A percentile compares a stretch with the other conserved stretches of the same genome.
These are phyloP conservation scores for Leptomonas pyrrhocoris DNA, from an alignment of 208 protist genomes.

Conservation along the genomic window DNA sequence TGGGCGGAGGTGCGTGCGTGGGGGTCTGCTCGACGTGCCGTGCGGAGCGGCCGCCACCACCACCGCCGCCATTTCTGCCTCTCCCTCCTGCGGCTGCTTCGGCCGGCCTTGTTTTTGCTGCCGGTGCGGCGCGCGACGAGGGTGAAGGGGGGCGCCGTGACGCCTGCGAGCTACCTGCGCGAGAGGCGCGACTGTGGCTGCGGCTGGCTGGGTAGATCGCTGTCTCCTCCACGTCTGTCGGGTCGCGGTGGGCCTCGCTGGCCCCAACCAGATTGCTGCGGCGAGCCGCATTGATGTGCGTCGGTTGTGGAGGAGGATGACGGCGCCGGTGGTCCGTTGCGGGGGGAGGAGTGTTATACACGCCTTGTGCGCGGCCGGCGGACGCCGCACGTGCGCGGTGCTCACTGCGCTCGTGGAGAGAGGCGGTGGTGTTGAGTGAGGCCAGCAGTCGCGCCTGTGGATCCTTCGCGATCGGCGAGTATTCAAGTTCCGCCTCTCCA, in stretches of 20 bases:
- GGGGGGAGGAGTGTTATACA: too few relatives aligned
- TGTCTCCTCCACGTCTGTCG: conserved; percentile 24
- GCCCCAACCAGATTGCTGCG: not conserved
- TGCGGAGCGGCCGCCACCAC: too few relatives aligned
- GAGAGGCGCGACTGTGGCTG: conserved; percentile 13
- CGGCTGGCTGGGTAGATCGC: conserved; percentile 21
- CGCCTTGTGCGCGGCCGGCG: too few relatives aligned
- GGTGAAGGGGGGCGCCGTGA: not conserved
- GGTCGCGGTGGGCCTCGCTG: not conserved
- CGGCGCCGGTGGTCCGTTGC: too few relatives aligned
- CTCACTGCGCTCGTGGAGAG: conserved; percentile 17
- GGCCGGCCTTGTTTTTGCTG: not conserved
- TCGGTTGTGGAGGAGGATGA: too few relatives aligned
- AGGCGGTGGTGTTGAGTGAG: conserved; percentile 34
- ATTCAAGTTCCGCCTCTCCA: conserved; percentile 29
- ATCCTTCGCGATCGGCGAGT: conserved; percentile 41
- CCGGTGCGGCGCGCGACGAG: too few relatives aligned
- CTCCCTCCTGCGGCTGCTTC: not conserved
- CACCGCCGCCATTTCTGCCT: not conserved
- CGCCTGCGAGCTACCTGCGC: not conserved
- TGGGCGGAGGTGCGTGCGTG: not conserved
- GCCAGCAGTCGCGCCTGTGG: conserved; percentile 17
- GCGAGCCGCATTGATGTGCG: too few relatives aligned
- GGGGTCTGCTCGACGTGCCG: too few relatives aligned
- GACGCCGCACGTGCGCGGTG: too few relatives aligned